These are phyloP conservation scores for Dimargaris cristalligena DNA, from an alignment of 192 early-diverging fungal genomes.

Conservation along the genomic window DNA sequence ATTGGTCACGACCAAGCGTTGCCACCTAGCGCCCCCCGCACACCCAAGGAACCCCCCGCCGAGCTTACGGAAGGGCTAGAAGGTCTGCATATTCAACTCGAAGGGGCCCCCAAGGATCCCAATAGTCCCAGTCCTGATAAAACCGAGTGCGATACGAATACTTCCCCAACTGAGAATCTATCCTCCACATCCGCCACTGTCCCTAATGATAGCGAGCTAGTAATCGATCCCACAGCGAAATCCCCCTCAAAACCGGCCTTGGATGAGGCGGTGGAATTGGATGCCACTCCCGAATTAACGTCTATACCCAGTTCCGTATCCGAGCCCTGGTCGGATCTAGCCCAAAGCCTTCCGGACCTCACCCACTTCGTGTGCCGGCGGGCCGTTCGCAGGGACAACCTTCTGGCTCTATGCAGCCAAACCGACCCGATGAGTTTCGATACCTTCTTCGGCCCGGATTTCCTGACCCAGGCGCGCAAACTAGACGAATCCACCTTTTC, in stretches of 20 bases:
- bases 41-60: too few relatives aligned
- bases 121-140: too few relatives aligned
- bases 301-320: background rate
- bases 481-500: constrained; percentile 77
- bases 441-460: background rate
- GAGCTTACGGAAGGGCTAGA: too few relatives aligned
- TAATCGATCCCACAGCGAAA: background rate
- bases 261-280: background rate
- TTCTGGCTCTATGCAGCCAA: background rate
- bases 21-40: too few relatives aligned
- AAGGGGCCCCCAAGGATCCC: too few relatives aligned
- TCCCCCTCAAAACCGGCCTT: background rate
- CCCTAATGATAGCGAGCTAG: background rate
- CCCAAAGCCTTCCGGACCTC: background rate
- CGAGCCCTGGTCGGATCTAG: too few relatives aligned
- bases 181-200: background rate
- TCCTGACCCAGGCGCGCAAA: constrained; percentile 26
- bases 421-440: background rate
- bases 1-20: too few relatives aligned
- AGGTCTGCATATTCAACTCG: too few relatives aligned
- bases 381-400: constrained; percentile 4
- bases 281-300: background rate
- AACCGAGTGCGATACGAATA: too few relatives aligned
- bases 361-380: background rate
- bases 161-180: background rate